A percentile compares a stretch with the other conserved stretches of the same genome.
phyloP scores from a whole-genome alignment of 257 asterid species.

The Phtheirospermum japonicum region DNA sequence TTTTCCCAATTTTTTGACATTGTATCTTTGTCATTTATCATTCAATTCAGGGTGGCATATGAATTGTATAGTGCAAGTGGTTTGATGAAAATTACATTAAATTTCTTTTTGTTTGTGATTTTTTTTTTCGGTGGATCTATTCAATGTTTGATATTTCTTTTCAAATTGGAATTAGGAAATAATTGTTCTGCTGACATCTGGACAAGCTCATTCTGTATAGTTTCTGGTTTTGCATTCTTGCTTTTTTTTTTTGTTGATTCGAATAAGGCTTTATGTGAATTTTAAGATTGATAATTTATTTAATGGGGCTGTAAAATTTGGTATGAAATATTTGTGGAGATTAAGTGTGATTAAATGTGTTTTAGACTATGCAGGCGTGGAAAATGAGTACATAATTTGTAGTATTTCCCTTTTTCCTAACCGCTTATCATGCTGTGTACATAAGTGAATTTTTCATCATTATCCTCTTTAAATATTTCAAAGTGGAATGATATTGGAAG shows the following conservation, averaged over 20 bases:
- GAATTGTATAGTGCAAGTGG: constrained; percentile 5
- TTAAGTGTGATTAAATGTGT: constrained; percentile 4
- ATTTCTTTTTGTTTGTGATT: not conserved
- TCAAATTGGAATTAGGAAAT: constrained; percentile 19
- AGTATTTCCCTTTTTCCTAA: not conserved
- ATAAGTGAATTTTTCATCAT: constrained; percentile 9
- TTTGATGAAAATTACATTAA: constrained; percentile 4
- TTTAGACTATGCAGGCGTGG: constrained; percentile 9
- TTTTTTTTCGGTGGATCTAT: constrained; percentile 18
- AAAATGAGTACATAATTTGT: not conserved
- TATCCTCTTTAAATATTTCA: not conserved
- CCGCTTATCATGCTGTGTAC: not conserved
- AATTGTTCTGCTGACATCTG: constrained; percentile 3
- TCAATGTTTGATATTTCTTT: constrained; percentile 6
- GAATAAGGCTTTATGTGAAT: no score
- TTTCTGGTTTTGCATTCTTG: constrained; percentile 20
- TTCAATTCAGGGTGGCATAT: constrained; percentile 13
- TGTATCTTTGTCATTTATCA: not conserved
- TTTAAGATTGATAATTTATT: not conserved
- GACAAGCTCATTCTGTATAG: constrained; percentile 4
- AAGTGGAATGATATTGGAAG: constrained; percentile 5
- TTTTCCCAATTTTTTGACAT: not conserved
- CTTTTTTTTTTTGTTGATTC: no score
- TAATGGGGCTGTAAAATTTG: constrained; percentile 5
- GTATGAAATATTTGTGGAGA: not conserved